Percentiles rank a stretch among this genome's conserved stretches.
These are phyloP conservation scores for Isatis lusitanica DNA, from an alignment of 441 rosid species.

Conservation along the genomic window DNA sequence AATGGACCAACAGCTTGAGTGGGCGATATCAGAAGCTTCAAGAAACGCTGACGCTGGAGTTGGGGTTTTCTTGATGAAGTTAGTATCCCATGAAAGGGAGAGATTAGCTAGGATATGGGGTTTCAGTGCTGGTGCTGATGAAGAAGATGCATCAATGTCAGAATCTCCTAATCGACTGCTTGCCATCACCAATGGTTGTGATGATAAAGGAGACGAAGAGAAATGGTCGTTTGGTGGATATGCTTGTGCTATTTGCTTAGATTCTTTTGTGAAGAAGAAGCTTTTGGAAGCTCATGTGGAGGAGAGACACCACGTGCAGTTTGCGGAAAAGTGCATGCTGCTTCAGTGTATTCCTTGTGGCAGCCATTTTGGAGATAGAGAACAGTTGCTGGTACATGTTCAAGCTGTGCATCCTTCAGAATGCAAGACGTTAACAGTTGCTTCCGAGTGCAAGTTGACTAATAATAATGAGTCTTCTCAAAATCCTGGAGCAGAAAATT, in stretches of 20 bases:
- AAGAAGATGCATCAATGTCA: conserved; percentile 44
- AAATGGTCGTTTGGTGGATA: conserved; percentile 84
- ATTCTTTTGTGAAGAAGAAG: conserved; percentile 79
- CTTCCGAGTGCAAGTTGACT: conserved; percentile 39
- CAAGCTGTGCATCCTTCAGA: conserved; percentile 69
- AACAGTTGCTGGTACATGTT: conserved; percentile 80
- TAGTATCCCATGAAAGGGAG: conserved; percentile 77
- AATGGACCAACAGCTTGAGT: conserved; percentile 90
- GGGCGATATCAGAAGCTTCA: conserved; percentile 96
- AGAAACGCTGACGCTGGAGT: conserved; percentile 45
- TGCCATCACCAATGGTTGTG: conserved; percentile 42
- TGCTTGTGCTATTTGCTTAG: conserved; percentile 97
- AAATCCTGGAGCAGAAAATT: conserved; percentile 45
- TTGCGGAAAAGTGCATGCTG: conserved; percentile 96
- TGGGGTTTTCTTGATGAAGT: conserved; percentile 71
- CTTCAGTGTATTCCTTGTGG: conserved; percentile 93
- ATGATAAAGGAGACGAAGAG: conserved; percentile 56
- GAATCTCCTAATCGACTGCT: conserved; percentile 49
- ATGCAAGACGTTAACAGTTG: conserved; percentile 50
- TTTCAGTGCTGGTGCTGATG: conserved; percentile 38
- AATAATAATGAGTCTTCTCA: conserved; percentile 38
- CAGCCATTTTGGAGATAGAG: conserved; percentile 84
- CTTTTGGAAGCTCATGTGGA: conserved; percentile 86
- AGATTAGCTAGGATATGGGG: conserved; percentile 79
- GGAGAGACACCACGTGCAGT: conserved; percentile 87